These are phyloP conservation scores for Mortierella sp. DNA, from an alignment of 371 early-diverging fungal species.

Conservation along the genomic window DNA sequence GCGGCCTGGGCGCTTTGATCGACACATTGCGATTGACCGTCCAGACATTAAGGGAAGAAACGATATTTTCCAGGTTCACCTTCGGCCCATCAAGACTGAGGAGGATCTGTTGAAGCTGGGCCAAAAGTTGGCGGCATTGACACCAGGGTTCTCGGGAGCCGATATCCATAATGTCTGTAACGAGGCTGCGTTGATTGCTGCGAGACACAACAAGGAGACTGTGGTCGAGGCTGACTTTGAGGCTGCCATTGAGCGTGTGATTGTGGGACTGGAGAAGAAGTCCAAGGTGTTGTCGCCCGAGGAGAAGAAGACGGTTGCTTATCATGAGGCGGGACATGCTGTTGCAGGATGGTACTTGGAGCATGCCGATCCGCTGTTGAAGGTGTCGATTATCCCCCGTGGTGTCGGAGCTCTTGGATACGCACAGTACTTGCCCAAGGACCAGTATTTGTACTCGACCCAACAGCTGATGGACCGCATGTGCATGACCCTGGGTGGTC, in stretches of 20 bases:
- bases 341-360: slow-evolving; percentile 98
- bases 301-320: slow-evolving; percentile 99
- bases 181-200: slow-evolving; percentile 99
- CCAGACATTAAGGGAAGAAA: slow-evolving; percentile 97
- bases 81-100: slow-evolving; percentile 92
- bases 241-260: slow-evolving; percentile 97
- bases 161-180: slow-evolving; percentile 99
- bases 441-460: slow-evolving; percentile 94
- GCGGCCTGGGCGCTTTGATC: slow-evolving; percentile 99
- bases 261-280: slow-evolving; percentile 98
- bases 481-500: slow-evolving; percentile 98
- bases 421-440: slow-evolving; percentile 98
- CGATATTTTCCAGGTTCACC: slow-evolving; percentile 96
- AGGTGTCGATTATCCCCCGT: slow-evolving; percentile 98
- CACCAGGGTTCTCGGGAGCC: slow-evolving; percentile 98
- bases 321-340: slow-evolving; percentile 99
- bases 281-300: slow-evolving; percentile 95
- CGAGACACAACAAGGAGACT: slow-evolving; percentile 81
- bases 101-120: slow-evolving; percentile 86
- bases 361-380: slow-evolving; percentile 95
- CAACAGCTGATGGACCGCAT: slow-evolving; percentile 96
- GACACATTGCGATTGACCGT: slow-evolving; percentile 96
- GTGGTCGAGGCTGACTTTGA: slow-evolving; percentile 95
- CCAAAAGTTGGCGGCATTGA: slow-evolving; percentile 91
- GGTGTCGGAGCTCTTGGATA: slow-evolving; percentile 97